phyloP scores from a whole-genome alignment of 331 rosid genomes.

The Malus hybrid region DNA sequence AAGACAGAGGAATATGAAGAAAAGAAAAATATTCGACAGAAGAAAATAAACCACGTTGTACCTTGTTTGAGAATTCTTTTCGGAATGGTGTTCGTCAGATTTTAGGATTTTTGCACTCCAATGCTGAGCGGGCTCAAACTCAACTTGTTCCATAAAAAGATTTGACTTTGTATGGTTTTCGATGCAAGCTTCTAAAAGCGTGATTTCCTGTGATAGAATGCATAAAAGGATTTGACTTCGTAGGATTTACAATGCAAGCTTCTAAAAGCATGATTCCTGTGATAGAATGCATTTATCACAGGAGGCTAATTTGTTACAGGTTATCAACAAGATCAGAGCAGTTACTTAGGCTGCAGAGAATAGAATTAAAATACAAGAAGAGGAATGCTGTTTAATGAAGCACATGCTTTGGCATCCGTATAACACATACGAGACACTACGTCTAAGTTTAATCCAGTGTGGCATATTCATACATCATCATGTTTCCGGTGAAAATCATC shows the following conservation, averaged over 20 bases:
- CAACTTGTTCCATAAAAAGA: conserved; percentile 99
- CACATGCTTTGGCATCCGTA: neutral
- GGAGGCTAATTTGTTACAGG: neutral
- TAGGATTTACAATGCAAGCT: conserved; percentile 96
- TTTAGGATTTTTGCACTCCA: conserved; percentile 71
- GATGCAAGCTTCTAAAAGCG: conserved; percentile 92
- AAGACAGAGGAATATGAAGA: conserved; percentile 8
- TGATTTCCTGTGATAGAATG: conserved; percentile 64
- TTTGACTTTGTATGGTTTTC: conserved; percentile 96
- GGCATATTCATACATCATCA: neutral
- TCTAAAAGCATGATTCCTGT: conserved; percentile 90
- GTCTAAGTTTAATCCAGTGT: neutral
- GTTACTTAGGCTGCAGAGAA: neutral
- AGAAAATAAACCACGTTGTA: neutral
- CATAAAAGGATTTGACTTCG: conserved; percentile 80
- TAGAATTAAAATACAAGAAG: neutral
- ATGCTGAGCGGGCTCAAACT: conserved; percentile 82
- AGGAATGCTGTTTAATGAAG: neutral
- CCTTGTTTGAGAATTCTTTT: conserved; percentile 45
- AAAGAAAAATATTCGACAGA: neutral
- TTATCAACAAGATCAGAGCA: neutral
- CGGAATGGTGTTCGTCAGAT: conserved; percentile 55
- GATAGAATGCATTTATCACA: conserved; percentile 1
- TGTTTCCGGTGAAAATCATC: neutral
- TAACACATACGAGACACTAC: neutral